Evolutionary conservation across 176 grass and related monocot genomes (phyloP).

Genomic region (Aegilops sharonensis): DNA sequence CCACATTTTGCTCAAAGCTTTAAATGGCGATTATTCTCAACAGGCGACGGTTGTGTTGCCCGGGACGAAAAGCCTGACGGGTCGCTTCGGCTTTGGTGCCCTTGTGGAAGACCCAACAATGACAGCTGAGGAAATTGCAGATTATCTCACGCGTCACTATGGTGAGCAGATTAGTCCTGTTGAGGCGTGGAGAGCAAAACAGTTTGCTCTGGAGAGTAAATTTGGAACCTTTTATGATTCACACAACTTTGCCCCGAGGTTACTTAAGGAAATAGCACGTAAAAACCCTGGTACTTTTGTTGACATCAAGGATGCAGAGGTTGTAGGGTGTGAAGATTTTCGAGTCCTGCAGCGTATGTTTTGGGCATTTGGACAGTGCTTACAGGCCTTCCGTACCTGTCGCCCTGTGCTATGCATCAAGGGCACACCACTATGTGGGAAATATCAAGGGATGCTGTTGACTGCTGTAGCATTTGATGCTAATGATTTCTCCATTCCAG

Average conservation of each 20-base stretch:
- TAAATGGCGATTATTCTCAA: background rate
- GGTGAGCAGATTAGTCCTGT: background rate
- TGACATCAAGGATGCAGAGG: constrained; percentile 20
- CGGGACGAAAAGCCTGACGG: background rate
- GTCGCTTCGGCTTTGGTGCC: background rate
- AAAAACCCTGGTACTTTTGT: background rate
- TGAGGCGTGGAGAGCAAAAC: constrained; percentile 13
- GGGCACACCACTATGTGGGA: constrained; percentile 18
- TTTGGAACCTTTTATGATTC: constrained; percentile 27
- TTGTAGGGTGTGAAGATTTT: constrained; percentile 21
- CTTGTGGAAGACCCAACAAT: background rate
- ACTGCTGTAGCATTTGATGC: constrained; percentile 23
- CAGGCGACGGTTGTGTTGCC: constrained; percentile 6
- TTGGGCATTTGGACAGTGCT: constrained; percentile 25
- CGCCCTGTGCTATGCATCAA: constrained; percentile 36
- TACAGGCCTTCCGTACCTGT: background rate
- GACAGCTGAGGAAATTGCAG: background rate
- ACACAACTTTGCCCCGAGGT: background rate
- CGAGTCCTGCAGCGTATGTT: constrained; percentile 9
- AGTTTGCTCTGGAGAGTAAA: background rate
- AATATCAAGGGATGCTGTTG: constrained; percentile 30
- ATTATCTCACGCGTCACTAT: background rate
- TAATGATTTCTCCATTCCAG: constrained; percentile 28
- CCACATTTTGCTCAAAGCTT: background rate
- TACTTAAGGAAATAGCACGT: background rate